A percentile compares a stretch with the other conserved stretches of the same genome.
Conservation (phyloP, 2,329 filamentous ascomycete genomes). For the Alternaria ventricosa region DNA sequence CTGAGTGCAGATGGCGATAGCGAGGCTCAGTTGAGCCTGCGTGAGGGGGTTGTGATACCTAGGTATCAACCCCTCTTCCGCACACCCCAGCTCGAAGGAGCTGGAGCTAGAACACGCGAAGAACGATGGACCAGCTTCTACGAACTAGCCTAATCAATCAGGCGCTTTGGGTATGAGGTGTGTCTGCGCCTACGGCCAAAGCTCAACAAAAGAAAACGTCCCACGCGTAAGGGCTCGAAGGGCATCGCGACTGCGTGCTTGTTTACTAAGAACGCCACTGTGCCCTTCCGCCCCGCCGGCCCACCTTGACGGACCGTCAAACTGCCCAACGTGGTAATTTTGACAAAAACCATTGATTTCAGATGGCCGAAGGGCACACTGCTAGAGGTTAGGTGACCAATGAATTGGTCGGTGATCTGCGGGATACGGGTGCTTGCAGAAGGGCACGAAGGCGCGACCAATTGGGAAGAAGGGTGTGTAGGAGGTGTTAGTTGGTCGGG, state of each 20-base stretch:
- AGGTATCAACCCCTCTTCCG: not conserved
- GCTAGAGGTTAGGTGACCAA: slow-evolving; percentile 11
- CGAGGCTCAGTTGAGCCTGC: not conserved
- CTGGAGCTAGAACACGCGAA: not conserved
- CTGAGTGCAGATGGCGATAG: not conserved
- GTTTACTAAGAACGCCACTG: not conserved
- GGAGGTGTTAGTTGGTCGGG: slow-evolving; percentile 9
- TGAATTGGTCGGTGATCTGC: slow-evolving; percentile 1
- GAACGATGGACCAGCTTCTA: not conserved
- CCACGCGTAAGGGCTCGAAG: not conserved
- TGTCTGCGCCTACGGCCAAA: not conserved
- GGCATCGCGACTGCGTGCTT: not conserved
- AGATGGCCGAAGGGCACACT: slow-evolving; percentile 19
- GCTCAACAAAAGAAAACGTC: not conserved
- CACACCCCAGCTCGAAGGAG: not conserved
- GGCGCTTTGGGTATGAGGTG: not conserved
- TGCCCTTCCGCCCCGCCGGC: not conserved
- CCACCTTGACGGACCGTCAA: not conserved
- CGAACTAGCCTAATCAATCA: not conserved
- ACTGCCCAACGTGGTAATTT: slow-evolving; percentile 3
- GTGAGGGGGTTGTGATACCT: not conserved
- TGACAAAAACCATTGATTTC: slow-evolving; percentile 4
- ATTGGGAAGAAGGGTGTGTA: slow-evolving; percentile 15
- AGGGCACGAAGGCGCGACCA: slow-evolving; percentile 8
- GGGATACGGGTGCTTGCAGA: not conserved